These are phyloP conservation scores for Hygrophorus russula DNA, from an alignment of 768 basidiomycete genomes.

Conservation along the genomic window DNA sequence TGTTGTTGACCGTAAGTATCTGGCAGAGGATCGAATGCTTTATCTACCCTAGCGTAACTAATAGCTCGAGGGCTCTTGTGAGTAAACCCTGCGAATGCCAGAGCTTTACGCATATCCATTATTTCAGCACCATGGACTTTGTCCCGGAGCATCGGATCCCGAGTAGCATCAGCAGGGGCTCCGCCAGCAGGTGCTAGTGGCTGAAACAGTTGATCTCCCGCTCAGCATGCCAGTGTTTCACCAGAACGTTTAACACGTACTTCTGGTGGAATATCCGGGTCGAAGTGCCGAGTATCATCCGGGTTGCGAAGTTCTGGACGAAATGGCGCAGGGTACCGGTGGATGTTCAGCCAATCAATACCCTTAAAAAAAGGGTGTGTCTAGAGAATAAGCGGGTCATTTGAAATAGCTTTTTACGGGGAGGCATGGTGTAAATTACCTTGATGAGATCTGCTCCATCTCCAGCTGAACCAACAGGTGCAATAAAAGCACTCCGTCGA, in stretches of 20 bases:
- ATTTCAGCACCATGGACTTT: constrained; percentile 79
- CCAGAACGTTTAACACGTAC: constrained; percentile 32
- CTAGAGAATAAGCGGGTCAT: constrained; percentile 25
- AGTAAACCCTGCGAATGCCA: constrained; percentile 87
- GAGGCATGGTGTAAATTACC: constrained; percentile 25
- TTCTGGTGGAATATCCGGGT: constrained; percentile 88
- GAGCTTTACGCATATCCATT: constrained; percentile 80
- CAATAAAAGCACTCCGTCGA: constrained; percentile 63
- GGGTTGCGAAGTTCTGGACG: constrained; percentile 71
- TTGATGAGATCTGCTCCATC: constrained; percentile 92
- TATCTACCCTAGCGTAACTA: constrained; percentile 67
- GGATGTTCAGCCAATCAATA: constrained; percentile 84
- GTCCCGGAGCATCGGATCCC: constrained; percentile 82
- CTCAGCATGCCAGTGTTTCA: constrained; percentile 16
- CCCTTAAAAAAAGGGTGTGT: constrained; percentile 85
- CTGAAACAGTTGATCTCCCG: constrained; percentile 33
- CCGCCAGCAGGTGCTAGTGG: constrained; percentile 86
- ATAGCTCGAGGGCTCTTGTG: constrained; percentile 80
- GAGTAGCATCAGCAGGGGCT: constrained; percentile 70
- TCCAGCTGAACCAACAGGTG: constrained; percentile 33
- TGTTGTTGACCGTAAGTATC: constrained; percentile 34
- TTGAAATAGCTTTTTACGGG: constrained; percentile 3
- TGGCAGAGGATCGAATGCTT: constrained; percentile 50
- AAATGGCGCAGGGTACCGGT: constrained; percentile 78
- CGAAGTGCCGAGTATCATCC: constrained; percentile 91